Evolutionary conservation across 352 stramenopile genomes (phyloP), one percentile per base, ranked within the genome.

Genomic region (Globisporangium orthogonon): DNA sequence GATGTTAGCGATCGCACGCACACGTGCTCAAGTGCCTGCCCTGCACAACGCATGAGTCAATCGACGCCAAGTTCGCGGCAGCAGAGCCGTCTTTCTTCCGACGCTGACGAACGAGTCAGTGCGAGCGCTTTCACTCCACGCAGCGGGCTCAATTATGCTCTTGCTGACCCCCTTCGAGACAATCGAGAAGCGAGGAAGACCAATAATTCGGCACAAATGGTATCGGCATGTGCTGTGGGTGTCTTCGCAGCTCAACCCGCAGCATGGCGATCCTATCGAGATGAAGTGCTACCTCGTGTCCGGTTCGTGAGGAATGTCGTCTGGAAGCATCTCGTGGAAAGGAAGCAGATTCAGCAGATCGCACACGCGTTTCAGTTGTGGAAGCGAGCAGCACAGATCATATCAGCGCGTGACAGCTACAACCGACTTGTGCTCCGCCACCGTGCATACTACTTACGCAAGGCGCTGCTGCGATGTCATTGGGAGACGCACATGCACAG

Each of bases 361-460:
- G 7, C 17, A 3, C 2, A 11, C 11, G 31, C 40, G 6, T 45
- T 62, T 17, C 39, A 28, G 0, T 30, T 30, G 6, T 56, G 49
- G 54, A 52, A 39, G 33, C 45, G 31, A 9, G 23, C 15, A 4
- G 9, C 44, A 9, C 54, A 53, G 54, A 53, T 60, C 23, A 2
- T 40, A 15, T 29, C 6, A 10, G 40, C 45, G 23, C 18, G 37
- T 9, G 28, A 28, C 33, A 13, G 30, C 14, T 62, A 56, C 43
- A 14, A 51, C 1, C 7, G 40, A 18, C 56, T 56, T 10, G n/a
- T 56, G 9, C 29, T 33, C 40, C 31, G 5, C 4, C 49, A 56
- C 7, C 40, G 56, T 0, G 10, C 35, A 5, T 56, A 52, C 49
- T 62, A 52, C 40, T 29, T 62, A 29, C 48, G 41, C n/a, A 56